Conservation (phyloP, 2,329 filamentous ascomycete genomes). For the Piedraia hortae region DNA sequence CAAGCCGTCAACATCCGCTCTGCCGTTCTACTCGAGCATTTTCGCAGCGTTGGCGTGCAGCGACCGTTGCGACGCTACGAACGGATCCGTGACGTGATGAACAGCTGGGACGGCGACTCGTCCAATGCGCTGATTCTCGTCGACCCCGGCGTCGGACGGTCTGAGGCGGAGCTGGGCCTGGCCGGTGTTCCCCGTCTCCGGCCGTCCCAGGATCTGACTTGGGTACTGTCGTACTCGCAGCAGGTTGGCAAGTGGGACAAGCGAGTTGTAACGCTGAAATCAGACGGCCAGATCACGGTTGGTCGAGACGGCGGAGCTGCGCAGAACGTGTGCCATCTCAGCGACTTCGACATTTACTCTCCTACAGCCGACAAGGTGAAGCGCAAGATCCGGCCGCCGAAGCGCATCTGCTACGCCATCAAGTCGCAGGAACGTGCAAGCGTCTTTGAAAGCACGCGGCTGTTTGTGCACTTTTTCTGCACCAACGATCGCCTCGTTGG, state of each 20-base stretch:
- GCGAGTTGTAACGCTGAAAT: conserved; percentile 44
- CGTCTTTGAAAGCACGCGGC: conserved; percentile 56
- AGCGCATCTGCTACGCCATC: conserved; percentile 60
- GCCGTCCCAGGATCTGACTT: conserved; percentile 32
- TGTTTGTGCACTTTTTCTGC: conserved; percentile 80
- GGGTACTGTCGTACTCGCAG: conserved; percentile 56
- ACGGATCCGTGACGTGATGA: conserved; percentile 60
- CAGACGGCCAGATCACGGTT: conserved; percentile 41
- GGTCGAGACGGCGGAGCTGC: conserved; percentile 41
- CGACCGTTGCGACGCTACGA: conserved; percentile 67
- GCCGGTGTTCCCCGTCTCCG: conserved; percentile 33
- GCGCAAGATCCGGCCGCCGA: conserved; percentile 54
- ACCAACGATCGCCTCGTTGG: conserved; percentile 44
- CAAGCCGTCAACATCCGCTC: conserved; percentile 32
- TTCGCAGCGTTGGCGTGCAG: conserved; percentile 47
- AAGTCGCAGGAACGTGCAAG: conserved; percentile 77
- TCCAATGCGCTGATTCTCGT: conserved; percentile 49
- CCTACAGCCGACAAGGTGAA: conserved; percentile 40
- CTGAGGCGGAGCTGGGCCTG: conserved; percentile 35
- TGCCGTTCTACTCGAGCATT: conserved; percentile 53
- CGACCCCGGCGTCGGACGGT: conserved; percentile 23
- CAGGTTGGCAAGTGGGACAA: conserved; percentile 73
- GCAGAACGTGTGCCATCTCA: conserved; percentile 63
- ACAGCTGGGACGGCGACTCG: conserved; percentile 67
- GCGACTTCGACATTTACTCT: conserved; percentile 76